Evolutionary conservation across 140 eudicot species (phyloP).

Genomic region (Stevia rebaudiana): DNA sequence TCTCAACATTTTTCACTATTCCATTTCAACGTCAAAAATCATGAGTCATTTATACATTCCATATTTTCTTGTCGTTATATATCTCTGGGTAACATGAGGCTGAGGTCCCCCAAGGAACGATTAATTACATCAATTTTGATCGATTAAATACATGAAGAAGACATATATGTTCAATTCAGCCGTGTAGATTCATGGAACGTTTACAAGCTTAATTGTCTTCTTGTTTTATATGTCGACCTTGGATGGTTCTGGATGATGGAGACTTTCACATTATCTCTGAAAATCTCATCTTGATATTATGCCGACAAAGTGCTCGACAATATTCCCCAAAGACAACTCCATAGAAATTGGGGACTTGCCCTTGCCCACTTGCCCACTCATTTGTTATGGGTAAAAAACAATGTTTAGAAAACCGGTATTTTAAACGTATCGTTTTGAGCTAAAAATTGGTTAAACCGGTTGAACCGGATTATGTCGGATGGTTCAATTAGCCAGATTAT

Average conservation of each 20-base stretch:
- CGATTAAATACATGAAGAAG: not conserved
- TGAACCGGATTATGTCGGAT: too few relatives aligned
- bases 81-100: too few relatives aligned
- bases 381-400: too few relatives aligned
- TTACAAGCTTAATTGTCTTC: not conserved
- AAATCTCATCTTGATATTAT: conserved; percentile 25
- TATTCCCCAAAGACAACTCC: conserved; percentile 13
- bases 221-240: conserved; percentile 9
- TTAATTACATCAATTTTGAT: not conserved
- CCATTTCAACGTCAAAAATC: too few relatives aligned
- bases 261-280: conserved; percentile 21
- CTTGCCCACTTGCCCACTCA: not conserved
- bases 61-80: too few relatives aligned
- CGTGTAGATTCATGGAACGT: conserved; percentile 14
- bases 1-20: too few relatives aligned
- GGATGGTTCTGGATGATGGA: conserved; percentile 24
- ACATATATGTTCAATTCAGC: not conserved
- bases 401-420: too few relatives aligned
- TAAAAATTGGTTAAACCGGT: too few relatives aligned
- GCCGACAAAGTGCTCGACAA: conserved; percentile 21
- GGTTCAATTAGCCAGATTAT: too few relatives aligned
- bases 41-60: too few relatives aligned
- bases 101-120: too few relatives aligned
- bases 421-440: too few relatives aligned
- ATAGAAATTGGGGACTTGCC: conserved; percentile 20